phyloP scores from a whole-genome alignment of 1,139 yeast genomes.

The Eremothecium gossypii region DNA sequence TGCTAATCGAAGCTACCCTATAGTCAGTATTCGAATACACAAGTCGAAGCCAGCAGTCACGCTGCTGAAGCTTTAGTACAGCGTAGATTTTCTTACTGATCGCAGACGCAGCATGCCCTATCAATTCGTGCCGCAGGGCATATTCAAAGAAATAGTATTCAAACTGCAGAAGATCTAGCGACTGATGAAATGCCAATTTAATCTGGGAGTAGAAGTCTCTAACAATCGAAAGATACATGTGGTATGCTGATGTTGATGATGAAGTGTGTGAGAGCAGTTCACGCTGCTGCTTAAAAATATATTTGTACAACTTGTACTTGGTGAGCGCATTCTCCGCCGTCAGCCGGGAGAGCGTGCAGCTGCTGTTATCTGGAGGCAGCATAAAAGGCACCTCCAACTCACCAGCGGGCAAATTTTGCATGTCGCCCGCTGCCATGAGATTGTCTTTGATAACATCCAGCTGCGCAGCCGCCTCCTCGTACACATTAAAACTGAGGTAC shows the following conservation, averaged over 20 bases:
- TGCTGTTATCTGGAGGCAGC: constrained; percentile 5
- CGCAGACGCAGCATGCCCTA: background rate
- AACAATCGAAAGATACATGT: constrained; percentile 11
- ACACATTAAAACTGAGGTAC: constrained; percentile 19
- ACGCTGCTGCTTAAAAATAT: constrained; percentile 19
- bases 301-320: constrained; percentile 16
- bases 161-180: constrained; percentile 17
- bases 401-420: constrained; percentile 13
- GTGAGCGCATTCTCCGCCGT: constrained; percentile 14
- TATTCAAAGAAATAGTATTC: constrained; percentile 10
- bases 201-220: constrained; percentile 15
- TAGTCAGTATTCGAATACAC: constrained; percentile 16
- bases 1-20: constrained; percentile 12
- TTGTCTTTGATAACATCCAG: constrained; percentile 12
- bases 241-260: constrained; percentile 6
- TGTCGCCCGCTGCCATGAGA: constrained; percentile 7
- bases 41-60: constrained; percentile 28
- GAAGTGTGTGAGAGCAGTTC: constrained; percentile 13
- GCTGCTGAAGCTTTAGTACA: constrained; percentile 17
- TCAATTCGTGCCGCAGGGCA: background rate
- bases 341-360: constrained; percentile 1
- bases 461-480: constrained; percentile 21
- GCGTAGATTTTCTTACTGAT: constrained; percentile 15
- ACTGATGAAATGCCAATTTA: constrained; percentile 9
- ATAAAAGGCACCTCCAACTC: constrained; percentile 19